Evolutionary conservation across 2,329 filamentous ascomycete species (phyloP), one percentile per base, ranked within the genome.

Genomic region (Apiospora phragmitis): DNA sequence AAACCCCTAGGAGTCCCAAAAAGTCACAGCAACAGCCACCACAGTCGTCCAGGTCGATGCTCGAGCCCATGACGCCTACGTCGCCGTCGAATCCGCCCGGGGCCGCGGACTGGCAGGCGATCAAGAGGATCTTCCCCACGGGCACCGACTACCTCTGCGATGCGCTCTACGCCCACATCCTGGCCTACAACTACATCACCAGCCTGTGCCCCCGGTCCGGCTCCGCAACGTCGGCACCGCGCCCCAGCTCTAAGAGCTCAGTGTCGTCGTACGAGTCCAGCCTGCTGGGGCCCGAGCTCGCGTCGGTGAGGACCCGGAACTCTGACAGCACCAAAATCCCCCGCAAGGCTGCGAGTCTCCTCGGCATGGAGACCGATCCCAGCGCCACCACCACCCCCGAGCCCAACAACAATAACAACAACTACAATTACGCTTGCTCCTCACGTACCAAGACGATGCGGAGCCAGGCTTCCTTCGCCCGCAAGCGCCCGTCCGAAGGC

Each of bases 101-200:
- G 3, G 42, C 18, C 74, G 78, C 62, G 24, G 81, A 82, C 1
- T 87, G 85, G 85, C 74, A 75, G 4, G 76, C 84, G 0, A 81
- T 90, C 70, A 83, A 84, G 72, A 84, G 84, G 69, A 83, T 90
- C 68, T 90, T 90, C 75, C 83, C 85, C 0, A 74, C 78, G 3
- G 87, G 84, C 29, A 85, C 85, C 2, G 86, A 88, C 72, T 85
- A 87, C 73, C 83, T 89, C 7, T 89, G 88, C 75, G 87, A 90
- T 68, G 86, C 88, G 0, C 78, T 90, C 7, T 90, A 90, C 74
- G 88, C 88, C 0, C 88, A 90, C 74, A 81, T 90, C 11, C 79
- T 90, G 4, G 88, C 86, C 0, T 89, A 88, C 78, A 90, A 89
- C 77, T 90, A 90, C 79, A 80, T 90, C 68, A 78, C 78, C 62